phyloP scores from a whole-genome alignment of 306 rosid genomes.

The apple (Malus domestica) region ASM211411v1 NC_041804.1:7542501-7543000 shows the following conservation, averaged over 20 bases:
- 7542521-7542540: slow-evolving; percentile 45
- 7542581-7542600: slow-evolving; percentile 47
- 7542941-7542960: neutral
- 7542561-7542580: slow-evolving; percentile 36
- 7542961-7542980: slow-evolving; percentile 9
- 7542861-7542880: slow-evolving; percentile 70
- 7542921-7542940: neutral
- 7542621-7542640: slow-evolving; percentile 55
- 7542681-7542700: slow-evolving; percentile 50
- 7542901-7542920: neutral
- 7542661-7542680: slow-evolving; percentile 35
- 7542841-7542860: slow-evolving; percentile 76
- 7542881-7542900: slow-evolving; percentile 17
- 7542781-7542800: slow-evolving; percentile 25
- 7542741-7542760: neutral
- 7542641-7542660: slow-evolving; percentile 59
- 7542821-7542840: slow-evolving; percentile 64
- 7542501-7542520: neutral
- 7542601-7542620: slow-evolving; percentile 39
- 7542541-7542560: slow-evolving; percentile 32
- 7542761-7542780: neutral
- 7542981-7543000: slow-evolving; percentile 78
- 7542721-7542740: slow-evolving; percentile 8
- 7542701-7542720: slow-evolving; percentile 46
- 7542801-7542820: slow-evolving; percentile 59